phyloP scores from a whole-genome alignment of 306 rosid genomes.

The Vigna unguiculata region DNA sequence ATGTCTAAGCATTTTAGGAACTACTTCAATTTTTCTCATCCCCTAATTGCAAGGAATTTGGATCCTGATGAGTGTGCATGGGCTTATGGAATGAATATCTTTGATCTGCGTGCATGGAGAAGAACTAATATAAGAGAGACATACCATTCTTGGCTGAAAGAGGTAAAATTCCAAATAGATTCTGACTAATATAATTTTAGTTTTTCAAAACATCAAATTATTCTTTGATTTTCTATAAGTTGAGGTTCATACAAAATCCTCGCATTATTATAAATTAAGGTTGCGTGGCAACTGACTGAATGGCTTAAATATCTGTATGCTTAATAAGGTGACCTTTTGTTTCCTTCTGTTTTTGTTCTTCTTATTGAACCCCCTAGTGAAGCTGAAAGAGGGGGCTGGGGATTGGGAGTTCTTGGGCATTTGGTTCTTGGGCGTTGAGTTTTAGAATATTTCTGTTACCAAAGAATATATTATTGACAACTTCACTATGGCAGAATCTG shows the following conservation, averaged over 20 bases:
- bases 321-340: not conserved
- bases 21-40: constrained; percentile 60
- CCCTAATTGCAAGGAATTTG: constrained; percentile 49
- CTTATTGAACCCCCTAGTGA: not conserved
- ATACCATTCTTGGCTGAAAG: constrained; percentile 60
- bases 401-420: not conserved
- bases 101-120: constrained; percentile 61
- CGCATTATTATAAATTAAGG: constrained; percentile 19
- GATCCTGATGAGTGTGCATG: constrained; percentile 65
- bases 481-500: constrained; percentile 76
- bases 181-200: not conserved
- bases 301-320: constrained; percentile 11
- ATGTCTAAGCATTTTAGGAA: constrained; percentile 60
- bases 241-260: constrained; percentile 9
- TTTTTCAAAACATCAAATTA: not conserved
- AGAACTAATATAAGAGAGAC: constrained; percentile 50
- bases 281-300: not conserved
- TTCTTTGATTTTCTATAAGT: constrained; percentile 28
- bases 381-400: not conserved
- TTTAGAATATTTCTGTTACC: constrained; percentile 27
- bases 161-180: constrained; percentile 47
- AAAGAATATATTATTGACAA: constrained; percentile 41
- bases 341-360: constrained; percentile 2
- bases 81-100: constrained; percentile 68
- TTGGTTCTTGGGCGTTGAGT: constrained; percentile 14